A percentile compares a stretch with the other conserved stretches of the same genome.
phyloP scores from a whole-genome alignment of 345 rosid species.

The Syzygium aqueum region DNA sequence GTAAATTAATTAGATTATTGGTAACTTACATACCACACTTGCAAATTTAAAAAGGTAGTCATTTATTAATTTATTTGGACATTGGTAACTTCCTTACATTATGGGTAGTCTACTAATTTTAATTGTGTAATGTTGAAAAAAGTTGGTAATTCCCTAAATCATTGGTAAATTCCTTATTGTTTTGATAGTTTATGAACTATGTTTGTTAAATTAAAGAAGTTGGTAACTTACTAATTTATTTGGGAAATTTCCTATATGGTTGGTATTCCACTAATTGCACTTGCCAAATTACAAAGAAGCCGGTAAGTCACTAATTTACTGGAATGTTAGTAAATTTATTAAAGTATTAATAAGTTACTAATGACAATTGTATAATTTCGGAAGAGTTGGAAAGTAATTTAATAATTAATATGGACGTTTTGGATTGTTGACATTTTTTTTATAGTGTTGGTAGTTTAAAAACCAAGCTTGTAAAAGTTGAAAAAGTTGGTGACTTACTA shows the following conservation, averaged over 20 bases:
- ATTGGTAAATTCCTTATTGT: background rate
- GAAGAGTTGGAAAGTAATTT: background rate
- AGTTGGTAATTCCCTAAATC: background rate
- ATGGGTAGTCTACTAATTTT: rapidly evolving
- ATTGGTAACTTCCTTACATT: background rate
- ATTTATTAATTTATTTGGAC: background rate
- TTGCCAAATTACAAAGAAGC: background rate
- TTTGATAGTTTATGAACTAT: background rate
- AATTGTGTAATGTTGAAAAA: background rate
- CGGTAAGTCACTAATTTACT: no score
- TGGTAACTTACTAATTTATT: background rate
- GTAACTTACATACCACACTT: background rate
- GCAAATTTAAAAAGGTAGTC: background rate
- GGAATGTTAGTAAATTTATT: no score
- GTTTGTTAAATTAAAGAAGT: background rate
- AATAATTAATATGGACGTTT: no score
- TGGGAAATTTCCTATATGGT: background rate
- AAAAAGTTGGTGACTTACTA: background rate
- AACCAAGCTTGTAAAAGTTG: background rate
- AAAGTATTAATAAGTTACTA: no score
- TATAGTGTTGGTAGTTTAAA: background rate
- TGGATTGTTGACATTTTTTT: background rate
- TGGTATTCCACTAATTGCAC: background rate
- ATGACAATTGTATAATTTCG: no score
- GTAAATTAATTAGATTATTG: background rate